phyloP scores from a whole-genome alignment of 2,329 filamentous ascomycete species.

The Calonectria fujianensis region DNA sequence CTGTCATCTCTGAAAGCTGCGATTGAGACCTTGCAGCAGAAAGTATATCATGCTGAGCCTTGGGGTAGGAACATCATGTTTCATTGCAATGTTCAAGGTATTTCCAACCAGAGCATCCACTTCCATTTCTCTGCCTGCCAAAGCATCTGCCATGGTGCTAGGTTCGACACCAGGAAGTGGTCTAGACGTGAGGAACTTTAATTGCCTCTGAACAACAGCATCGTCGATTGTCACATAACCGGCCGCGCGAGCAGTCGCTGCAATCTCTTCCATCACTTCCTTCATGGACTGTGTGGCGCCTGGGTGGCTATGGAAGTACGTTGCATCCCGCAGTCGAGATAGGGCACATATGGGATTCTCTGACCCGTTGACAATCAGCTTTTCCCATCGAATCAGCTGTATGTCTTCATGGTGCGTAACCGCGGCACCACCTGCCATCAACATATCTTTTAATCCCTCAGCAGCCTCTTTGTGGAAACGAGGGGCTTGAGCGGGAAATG shows the following conservation, averaged over 20 bases:
- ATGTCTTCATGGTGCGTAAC: not conserved
- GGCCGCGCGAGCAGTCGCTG: conserved; percentile 8
- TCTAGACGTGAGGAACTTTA: not conserved
- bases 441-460: not conserved
- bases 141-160: conserved; percentile 26
- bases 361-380: conserved; percentile 17
- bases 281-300: not conserved
- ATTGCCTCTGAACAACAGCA: not conserved
- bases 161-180: conserved; percentile 10
- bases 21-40: conserved; percentile 11
- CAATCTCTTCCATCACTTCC: conserved; percentile 23
- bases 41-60: conserved; percentile 1
- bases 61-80: not conserved
- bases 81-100: not conserved
- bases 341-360: conserved; percentile 20
- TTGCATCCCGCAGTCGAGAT: not conserved
- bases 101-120: conserved; percentile 26
- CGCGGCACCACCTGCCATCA: not conserved
- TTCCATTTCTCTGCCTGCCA: conserved; percentile 24
- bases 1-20: not conserved
- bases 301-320: conserved; percentile 1
- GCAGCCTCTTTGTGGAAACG: conserved; percentile 2
- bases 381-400: conserved; percentile 20
- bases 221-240: conserved; percentile 4
- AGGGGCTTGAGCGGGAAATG: conserved; percentile 4